Base-by-base conservation (phyloP, 176 grass and related monocot genomes). In the Canna indica region DNA sequence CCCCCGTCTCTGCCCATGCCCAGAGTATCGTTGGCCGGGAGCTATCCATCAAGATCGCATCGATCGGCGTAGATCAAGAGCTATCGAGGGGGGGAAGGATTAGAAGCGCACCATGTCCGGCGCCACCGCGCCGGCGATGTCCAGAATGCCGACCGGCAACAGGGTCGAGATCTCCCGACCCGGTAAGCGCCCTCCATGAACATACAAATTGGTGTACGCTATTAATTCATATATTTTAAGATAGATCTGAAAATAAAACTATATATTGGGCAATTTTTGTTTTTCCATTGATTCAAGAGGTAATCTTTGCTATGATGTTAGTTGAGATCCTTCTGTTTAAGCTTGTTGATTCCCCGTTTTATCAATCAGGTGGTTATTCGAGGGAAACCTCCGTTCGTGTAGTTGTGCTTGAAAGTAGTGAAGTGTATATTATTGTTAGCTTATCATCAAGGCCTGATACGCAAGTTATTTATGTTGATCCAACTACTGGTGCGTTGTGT, bases 401-500 rank as follows among this genome's bases (percentile, higher is more conserved):
- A 0, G 75, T 85, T 0, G 75, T 87, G 52, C 77, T 99, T 25
- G 89, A 93, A 76, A 84, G 80, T 33, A 78, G 78, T 4, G 84
- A 99, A 59, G 82, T 85, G 61, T 99, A 85, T 79, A 88, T 99
- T 79, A 80, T 93, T 57, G 65, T 69, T 54, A 93, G 94, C 70
- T 81, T 99, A 76, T 88, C 84, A 6, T 84, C 86, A 67, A 47
- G 68, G 33, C 41, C 58, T 0, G 80, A 93, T 57, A 93, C 94
- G 6, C 89, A 90, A 80, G 84, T 93, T 31, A 83, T 99, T n/a
- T 88, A 75, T 35, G 83, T 93, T 3, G 94, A 99, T 56, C 89
- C 89, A 47, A 99, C 94, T 60, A 99, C 94, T 0, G 89, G 94
- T 0, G 71, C 59, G 13, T 84, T 99, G 52, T 76, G 82, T 41